Conservation (phyloP, 2,329 filamentous ascomycete species). For the Fusarium coffeatum region DNA sequence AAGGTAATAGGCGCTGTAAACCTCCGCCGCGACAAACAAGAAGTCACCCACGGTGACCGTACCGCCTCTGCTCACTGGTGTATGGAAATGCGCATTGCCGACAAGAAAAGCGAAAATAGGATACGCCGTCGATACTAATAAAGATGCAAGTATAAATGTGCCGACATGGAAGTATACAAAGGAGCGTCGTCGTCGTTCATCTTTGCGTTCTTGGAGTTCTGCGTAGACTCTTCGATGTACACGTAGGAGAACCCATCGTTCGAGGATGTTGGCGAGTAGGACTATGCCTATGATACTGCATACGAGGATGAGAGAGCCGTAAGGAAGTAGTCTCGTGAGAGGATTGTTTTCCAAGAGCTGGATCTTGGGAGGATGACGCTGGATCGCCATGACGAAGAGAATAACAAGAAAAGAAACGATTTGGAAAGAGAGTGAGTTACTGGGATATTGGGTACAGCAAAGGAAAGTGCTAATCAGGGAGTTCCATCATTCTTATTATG, state of each 20-base stretch:
- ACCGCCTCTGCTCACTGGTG: neutral
- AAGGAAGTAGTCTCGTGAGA: neutral
- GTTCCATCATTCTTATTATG: neutral
- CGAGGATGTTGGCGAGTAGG: constrained; percentile 15
- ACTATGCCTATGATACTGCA: constrained; percentile 6
- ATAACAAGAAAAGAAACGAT: neutral
- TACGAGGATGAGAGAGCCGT: constrained; percentile 16
- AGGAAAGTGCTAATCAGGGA: neutral
- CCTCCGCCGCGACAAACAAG: constrained; percentile 4
- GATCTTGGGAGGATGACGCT: constrained; percentile 6
- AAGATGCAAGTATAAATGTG: neutral
- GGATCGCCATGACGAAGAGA: neutral
- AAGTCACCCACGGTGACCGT: constrained; percentile 2
- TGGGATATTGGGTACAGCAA: neutral
- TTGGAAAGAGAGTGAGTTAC: neutral
- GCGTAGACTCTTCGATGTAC: constrained; percentile 4
- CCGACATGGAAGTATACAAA: constrained; percentile 24
- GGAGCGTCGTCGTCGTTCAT: constrained; percentile 17
- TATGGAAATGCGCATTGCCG: neutral
- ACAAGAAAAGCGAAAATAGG: constrained; percentile 6
- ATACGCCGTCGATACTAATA: neutral
- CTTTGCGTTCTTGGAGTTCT: neutral
- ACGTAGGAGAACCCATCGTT: constrained; percentile 12
- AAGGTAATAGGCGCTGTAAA: constrained; percentile 16
- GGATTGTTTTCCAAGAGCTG: constrained; percentile 5